Evolutionary conservation across 139 green algal genomes (phyloP).

Genomic region (Gonium pectorale): DNA sequence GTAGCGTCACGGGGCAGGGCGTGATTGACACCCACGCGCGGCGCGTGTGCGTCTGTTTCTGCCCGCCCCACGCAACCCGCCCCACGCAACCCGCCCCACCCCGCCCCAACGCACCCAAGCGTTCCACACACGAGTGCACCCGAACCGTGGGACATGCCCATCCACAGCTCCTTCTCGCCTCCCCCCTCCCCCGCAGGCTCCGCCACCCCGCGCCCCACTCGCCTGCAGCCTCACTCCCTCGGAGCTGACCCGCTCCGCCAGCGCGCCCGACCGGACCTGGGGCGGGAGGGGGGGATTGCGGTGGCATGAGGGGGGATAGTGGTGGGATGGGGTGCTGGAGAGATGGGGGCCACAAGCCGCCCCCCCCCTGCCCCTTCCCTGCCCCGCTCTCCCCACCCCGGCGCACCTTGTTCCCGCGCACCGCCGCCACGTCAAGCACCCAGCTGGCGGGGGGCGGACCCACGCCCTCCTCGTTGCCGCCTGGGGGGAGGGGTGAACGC

Average conservation of each 20-base stretch:
- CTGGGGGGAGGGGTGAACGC: not conserved
- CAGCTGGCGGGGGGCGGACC: conserved; percentile 43
- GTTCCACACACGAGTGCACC: too few relatives aligned
- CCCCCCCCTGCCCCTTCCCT: not conserved
- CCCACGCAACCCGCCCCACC: too few relatives aligned
- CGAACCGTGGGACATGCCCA: too few relatives aligned
- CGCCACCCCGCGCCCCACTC: too few relatives aligned
- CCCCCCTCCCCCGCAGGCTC: not conserved
- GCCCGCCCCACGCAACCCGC: too few relatives aligned
- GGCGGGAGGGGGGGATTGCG: not conserved
- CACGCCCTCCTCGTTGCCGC: conserved; percentile 28
- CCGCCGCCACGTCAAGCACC: conserved; percentile 56
- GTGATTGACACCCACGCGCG: too few relatives aligned
- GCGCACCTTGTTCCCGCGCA: conserved; percentile 18
- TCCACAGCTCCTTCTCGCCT: not conserved
- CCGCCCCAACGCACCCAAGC: too few relatives aligned
- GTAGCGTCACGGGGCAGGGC: too few relatives aligned
- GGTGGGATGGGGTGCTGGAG: not conserved
- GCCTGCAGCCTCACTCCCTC: conserved; percentile 66
- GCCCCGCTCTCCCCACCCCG: not conserved
- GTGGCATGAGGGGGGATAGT: not conserved
- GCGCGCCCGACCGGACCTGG: conserved; percentile 55
- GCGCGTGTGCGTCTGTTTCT: too few relatives aligned
- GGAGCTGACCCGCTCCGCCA: conserved; percentile 56
- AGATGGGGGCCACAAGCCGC: not conserved